phyloP scores from a whole-genome alignment of 2,329 filamentous ascomycete genomes.

The Periglandula ipomoeae region DNA sequence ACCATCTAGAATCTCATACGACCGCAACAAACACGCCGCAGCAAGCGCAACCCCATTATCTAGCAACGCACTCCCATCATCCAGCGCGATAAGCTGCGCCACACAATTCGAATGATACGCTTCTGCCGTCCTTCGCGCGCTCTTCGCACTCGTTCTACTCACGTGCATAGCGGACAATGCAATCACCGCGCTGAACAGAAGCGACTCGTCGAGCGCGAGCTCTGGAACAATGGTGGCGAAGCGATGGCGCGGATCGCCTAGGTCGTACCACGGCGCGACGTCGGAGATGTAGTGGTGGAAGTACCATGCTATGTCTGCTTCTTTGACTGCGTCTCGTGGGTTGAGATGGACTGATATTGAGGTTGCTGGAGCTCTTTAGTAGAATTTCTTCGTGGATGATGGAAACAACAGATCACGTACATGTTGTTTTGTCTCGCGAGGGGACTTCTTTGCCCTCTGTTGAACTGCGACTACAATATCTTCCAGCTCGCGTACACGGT shows the following conservation, averaged over 20 bases:
- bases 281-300: constrained; percentile 30
- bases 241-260: constrained; percentile 27
- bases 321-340: constrained; percentile 21
- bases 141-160: constrained; percentile 17
- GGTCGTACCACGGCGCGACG: constrained; percentile 37
- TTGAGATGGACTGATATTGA: constrained; percentile 3
- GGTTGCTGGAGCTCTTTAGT: neutral
- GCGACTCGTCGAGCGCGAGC: constrained; percentile 26
- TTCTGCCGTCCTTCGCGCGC: constrained; percentile 21
- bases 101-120: constrained; percentile 32
- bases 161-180: constrained; percentile 34
- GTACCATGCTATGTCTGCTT: constrained; percentile 22
- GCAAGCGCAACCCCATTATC: constrained; percentile 29
- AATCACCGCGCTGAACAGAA: constrained; percentile 35
- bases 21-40: constrained; percentile 36
- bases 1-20: constrained; percentile 39
- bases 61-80: constrained; percentile 19
- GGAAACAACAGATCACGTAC: constrained; percentile 6
- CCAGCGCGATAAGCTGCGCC: constrained; percentile 27
- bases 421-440: constrained; percentile 12
- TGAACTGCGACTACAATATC: constrained; percentile 24
- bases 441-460: neutral
- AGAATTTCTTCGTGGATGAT: constrained; percentile 1
- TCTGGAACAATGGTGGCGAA: constrained; percentile 28
- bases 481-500: constrained; percentile 20